These are phyloP conservation scores for Rubia tinctorum DNA, from an alignment of 305 asterid species.

Conservation along the genomic window DNA sequence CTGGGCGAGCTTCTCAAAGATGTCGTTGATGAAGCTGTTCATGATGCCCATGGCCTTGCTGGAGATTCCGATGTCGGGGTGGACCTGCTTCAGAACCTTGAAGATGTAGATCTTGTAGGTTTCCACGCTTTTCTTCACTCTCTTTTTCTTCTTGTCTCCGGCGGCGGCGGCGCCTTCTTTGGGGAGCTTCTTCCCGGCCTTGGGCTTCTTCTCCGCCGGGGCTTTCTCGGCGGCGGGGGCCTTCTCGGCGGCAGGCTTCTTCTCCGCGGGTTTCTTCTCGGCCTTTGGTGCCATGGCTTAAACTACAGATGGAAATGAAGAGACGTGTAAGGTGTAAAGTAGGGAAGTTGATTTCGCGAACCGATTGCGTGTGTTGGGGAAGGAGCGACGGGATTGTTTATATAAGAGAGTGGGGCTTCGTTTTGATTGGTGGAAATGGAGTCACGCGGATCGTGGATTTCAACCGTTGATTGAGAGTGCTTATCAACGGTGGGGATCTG, in stretches of 20 bases:
- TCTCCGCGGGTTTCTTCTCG: slow-evolving; percentile 42
- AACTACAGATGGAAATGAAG: neutral
- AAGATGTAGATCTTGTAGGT: slow-evolving; percentile 86
- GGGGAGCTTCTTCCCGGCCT: slow-evolving; percentile 58
- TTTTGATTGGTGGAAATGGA: slow-evolving; percentile 28
- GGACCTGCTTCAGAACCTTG: slow-evolving; percentile 75
- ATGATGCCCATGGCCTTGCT: slow-evolving; percentile 82
- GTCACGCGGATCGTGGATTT: slow-evolving; percentile 24
- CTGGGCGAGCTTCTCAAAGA: slow-evolving; percentile 77
- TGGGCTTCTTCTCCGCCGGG: slow-evolving; percentile 59
- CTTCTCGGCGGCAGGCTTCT: slow-evolving; percentile 55
- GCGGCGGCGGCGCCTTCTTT: slow-evolving; percentile 48
- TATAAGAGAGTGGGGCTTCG: slow-evolving; percentile 13
- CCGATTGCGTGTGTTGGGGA: neutral
- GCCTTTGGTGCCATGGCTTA: slow-evolving; percentile 51
- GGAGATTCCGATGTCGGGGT: slow-evolving; percentile 66
- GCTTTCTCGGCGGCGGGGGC: slow-evolving; percentile 42
- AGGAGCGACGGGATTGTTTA: slow-evolving; percentile 8
- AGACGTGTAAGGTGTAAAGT: neutral
- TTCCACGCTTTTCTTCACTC: slow-evolving; percentile 46
- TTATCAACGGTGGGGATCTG: slow-evolving; percentile 24
- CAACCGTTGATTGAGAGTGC: slow-evolving; percentile 22
- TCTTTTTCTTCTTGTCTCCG: slow-evolving; percentile 61
- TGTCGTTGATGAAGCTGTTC: slow-evolving; percentile 79
- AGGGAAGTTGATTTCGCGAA: neutral